These are phyloP conservation scores for Alternaria triticimaculans DNA, from an alignment of 2,329 filamentous ascomycete genomes.

Conservation along the genomic window DNA sequence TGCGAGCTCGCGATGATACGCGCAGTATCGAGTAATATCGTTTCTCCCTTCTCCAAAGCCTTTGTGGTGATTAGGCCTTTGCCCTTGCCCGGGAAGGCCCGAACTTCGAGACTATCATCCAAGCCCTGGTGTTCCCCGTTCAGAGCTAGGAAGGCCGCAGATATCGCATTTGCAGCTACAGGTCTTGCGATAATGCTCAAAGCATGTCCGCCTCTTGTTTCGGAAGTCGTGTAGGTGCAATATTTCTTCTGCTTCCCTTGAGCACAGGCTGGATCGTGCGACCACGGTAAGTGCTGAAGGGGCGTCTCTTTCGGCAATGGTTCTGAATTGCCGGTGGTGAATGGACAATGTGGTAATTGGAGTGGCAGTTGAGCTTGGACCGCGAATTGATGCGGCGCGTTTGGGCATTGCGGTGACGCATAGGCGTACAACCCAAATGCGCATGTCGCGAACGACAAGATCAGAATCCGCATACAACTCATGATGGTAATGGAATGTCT, in stretches of 20 bases:
- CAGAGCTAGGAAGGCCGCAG: constrained; percentile 13
- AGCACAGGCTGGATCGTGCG: constrained; percentile 22
- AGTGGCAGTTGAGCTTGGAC: constrained; percentile 15
- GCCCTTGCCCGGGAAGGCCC: constrained; percentile 28
- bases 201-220: constrained; percentile 19
- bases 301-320: not conserved
- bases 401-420: constrained; percentile 15
- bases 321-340: not conserved
- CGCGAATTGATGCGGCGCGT: constrained; percentile 14
- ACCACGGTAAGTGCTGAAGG: constrained; percentile 18
- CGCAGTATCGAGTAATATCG: constrained; percentile 29
- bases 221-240: constrained; percentile 24
- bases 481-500: constrained; percentile 12
- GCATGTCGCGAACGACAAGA: constrained; percentile 11
- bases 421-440: not conserved
- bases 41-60: constrained; percentile 18
- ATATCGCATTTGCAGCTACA: constrained; percentile 20
- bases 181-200: constrained; percentile 31
- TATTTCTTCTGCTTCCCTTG: constrained; percentile 17
- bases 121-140: not conserved
- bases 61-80: constrained; percentile 28
- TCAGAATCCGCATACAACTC: constrained; percentile 9
- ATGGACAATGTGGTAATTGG: constrained; percentile 10
- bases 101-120: constrained; percentile 17
- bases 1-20: constrained; percentile 28